Conservation (phyloP, 768 basidiomycete species). For the Kwoniella bestiolae region DNA sequence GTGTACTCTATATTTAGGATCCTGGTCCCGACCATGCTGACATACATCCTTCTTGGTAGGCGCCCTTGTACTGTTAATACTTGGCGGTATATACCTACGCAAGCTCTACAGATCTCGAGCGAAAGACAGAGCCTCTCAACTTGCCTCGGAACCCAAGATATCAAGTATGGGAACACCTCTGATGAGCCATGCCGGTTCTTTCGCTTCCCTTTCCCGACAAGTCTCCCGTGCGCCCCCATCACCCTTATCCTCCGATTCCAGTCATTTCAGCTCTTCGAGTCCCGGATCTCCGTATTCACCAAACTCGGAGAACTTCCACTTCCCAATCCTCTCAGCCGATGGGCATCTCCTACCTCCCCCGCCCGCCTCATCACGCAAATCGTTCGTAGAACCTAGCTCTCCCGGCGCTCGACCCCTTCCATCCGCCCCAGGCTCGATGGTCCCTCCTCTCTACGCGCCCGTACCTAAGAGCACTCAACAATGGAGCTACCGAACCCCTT, state of each 20-base stretch:
- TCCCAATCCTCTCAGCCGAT: constrained; percentile 50
- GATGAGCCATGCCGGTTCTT: constrained; percentile 10
- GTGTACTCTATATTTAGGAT: too few species aligned
- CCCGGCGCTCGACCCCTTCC: constrained; percentile 29
- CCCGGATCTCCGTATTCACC: constrained; percentile 40
- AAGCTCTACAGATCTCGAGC: constrained; percentile 2
- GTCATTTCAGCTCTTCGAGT: constrained; percentile 6
- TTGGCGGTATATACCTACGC: constrained; percentile 19
- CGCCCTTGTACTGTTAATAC: constrained; percentile 17
- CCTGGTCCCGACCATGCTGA: not conserved
- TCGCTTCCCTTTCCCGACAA: constrained; percentile 16
- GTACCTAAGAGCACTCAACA: constrained; percentile 21
- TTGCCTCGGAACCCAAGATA: constrained; percentile 20
- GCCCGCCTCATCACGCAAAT: constrained; percentile 37
- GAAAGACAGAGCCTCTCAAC: constrained; percentile 4
- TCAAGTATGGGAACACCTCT: constrained; percentile 32
- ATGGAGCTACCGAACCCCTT: constrained; percentile 24
- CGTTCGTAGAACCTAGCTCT: constrained; percentile 9
- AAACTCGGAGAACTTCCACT: constrained; percentile 40
- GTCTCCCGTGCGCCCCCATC: constrained; percentile 5
- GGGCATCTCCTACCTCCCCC: constrained; percentile 46
- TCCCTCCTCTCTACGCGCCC: constrained; percentile 13
- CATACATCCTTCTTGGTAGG: constrained; percentile 9
- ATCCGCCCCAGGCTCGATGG: constrained; percentile 17
- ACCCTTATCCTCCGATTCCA: constrained; percentile 20